Base-by-base conservation (phyloP, 2,329 filamentous ascomycete genomes). In the Ophiostoma himal-ulmi region DNA sequence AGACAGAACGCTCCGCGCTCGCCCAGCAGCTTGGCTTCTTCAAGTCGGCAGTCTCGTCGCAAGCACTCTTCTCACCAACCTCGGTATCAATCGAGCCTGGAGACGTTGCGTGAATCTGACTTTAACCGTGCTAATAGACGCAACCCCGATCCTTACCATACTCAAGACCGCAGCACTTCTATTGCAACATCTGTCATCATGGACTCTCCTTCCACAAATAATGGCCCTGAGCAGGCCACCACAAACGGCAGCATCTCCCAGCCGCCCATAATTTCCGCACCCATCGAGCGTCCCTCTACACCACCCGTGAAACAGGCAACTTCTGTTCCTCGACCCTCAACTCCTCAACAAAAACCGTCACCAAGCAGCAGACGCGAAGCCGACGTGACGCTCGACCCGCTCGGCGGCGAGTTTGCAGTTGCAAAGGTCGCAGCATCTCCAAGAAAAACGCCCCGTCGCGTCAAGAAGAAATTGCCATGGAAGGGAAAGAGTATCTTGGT, bases 401-500 rank as follows among this genome's bases (percentile, higher is more conserved):
- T 70, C 0, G 65, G 68, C 22, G 68, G 68, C 13, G 71, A 71
- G 36, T 30, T 68, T 20, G 39, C 70, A n/a, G 69, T 70, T 20
- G 67, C 68, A n/a, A 69, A 67, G 30, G 39, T 44, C 10, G 20
- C 77, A 7, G 77, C 78, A 17, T 77, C 77, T 20, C 74, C 75
- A 11, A 75, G 71, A 26, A 82, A 82, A 72, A 78, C 80, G 66
- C 85, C 85, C 6, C 86, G 86, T n/a, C 81, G 86, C 14, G 73
- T 86, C 8, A 91, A 86, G 80, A 93, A 91, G 78, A 92, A 89
- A 79, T 83, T 94, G 2, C 84, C 85, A 65, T 93, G 91, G 90
- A 90, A 85, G 76, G 89, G 89, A 71, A 93, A 92, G 80, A 88
- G 87, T 71, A 92, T 92, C 69, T 79, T 91, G 75, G 88, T 94